These are phyloP conservation scores for Pyrenochaeta sp. DNA, from an alignment of 2,329 filamentous ascomycete genomes.

Conservation along the genomic window DNA sequence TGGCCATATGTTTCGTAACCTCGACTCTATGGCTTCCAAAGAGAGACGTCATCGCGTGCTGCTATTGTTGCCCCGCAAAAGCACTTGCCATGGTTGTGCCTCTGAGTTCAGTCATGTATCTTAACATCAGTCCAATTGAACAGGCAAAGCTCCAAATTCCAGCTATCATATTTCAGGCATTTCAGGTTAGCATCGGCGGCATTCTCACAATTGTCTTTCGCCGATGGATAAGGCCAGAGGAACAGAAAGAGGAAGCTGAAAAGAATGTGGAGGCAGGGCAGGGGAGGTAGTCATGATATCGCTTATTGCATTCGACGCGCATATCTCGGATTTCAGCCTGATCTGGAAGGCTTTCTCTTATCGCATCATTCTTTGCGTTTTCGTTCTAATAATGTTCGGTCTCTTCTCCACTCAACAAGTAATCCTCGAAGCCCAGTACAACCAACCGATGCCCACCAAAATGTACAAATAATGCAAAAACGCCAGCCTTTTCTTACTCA, in stretches of 20 bases:
- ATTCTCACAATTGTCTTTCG: slow-evolving; percentile 53
- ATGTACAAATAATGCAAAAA: slow-evolving; percentile 11
- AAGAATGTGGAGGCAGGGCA: slow-evolving; percentile 21
- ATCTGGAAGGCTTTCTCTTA: too few relatives aligned
- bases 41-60: slow-evolving; percentile 72
- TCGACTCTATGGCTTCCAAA: slow-evolving; percentile 63
- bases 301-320: not conserved
- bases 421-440: not conserved
- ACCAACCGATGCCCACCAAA: not conserved
- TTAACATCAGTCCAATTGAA: slow-evolving; percentile 60
- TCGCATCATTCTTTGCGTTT: not conserved
- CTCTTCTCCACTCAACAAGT: not conserved
- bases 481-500: too few relatives aligned
- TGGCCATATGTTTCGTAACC: slow-evolving; percentile 66
- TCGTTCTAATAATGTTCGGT: not conserved
- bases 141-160: slow-evolving; percentile 69
- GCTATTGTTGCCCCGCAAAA: slow-evolving; percentile 77
- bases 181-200: slow-evolving; percentile 54
- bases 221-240: slow-evolving; percentile 60
- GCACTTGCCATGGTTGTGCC: slow-evolving; percentile 75
- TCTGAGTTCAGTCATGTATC: slow-evolving; percentile 72
- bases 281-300: slow-evolving; percentile 8
- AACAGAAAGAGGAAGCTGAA: slow-evolving; percentile 53
- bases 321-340: not conserved
- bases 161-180: slow-evolving; percentile 63